Percentiles rank a stretch among this genome's conserved stretches.
Evolutionary conservation across 371 early-diverging fungal species (phyloP).

Genomic region (Circinella minor): DNA sequence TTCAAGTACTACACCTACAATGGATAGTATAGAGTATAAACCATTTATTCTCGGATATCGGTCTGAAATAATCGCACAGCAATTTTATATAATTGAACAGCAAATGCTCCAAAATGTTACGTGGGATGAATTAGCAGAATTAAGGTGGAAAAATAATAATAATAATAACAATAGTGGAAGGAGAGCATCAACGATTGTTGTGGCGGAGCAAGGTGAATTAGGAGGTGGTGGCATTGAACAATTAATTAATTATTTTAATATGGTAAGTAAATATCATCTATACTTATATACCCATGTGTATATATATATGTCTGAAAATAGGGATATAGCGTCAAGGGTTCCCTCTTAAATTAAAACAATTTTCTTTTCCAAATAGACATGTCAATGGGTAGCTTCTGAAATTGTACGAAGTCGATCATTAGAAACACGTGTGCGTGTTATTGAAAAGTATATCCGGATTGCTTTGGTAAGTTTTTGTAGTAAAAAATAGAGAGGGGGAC

Average conservation of each 20-base stretch:
- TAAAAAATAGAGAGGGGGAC: background rate
- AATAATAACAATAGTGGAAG: background rate
- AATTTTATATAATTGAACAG: slow-evolving; percentile 60
- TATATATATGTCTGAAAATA: no score
- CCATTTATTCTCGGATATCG: slow-evolving; percentile 42
- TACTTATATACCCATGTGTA: background rate
- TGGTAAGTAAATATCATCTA: slow-evolving; percentile 25
- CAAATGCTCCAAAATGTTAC: slow-evolving; percentile 55
- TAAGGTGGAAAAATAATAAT: slow-evolving; percentile 44
- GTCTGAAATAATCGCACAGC: slow-evolving; percentile 53
- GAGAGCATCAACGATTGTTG: background rate
- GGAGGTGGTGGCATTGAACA: slow-evolving; percentile 32
- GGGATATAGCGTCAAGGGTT: no score
- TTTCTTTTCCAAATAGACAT: slow-evolving; percentile 30
- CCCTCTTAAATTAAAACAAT: background rate
- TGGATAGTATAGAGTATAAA: slow-evolving; percentile 25
- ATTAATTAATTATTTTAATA: slow-evolving; percentile 47
- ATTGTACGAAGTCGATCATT: slow-evolving; percentile 38
- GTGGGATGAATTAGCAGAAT: slow-evolving; percentile 63
- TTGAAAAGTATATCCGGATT: slow-evolving; percentile 56
- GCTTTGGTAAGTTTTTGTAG: slow-evolving; percentile 40
- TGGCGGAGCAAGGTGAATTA: slow-evolving; percentile 5
- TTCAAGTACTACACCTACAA: background rate
- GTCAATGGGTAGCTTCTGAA: slow-evolving; percentile 58
- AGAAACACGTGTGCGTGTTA: slow-evolving; percentile 39